Evolutionary conservation across 805 yeast genomes (phyloP).

Genomic region (Metschnikowia koreensis): DNA sequence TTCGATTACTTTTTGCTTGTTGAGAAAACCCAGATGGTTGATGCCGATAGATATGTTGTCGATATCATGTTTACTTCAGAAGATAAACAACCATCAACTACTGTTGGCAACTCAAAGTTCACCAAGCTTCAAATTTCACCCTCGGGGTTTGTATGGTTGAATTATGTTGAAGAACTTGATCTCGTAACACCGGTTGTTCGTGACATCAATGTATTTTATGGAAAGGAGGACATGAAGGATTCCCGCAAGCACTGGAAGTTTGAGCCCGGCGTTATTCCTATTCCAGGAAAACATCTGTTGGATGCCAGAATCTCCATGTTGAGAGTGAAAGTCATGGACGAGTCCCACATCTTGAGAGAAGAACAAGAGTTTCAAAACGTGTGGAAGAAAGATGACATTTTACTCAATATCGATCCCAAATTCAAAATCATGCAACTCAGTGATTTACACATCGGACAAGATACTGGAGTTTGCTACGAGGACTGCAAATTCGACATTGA

Average conservation of each 20-base stretch:
- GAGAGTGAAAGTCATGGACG: constrained; percentile 18
- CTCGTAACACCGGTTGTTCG: constrained; percentile 20
- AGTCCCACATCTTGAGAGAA: constrained; percentile 9
- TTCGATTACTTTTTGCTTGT: constrained; percentile 20
- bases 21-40: constrained; percentile 9
- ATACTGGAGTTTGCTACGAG: constrained; percentile 23
- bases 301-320: constrained; percentile 24
- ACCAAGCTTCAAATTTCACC: constrained; percentile 6
- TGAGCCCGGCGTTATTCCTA: constrained; percentile 16
- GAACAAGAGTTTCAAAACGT: constrained; percentile 16
- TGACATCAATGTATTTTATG: constrained; percentile 29
- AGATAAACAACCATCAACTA: constrained; percentile 7
- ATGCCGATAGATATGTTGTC: constrained; percentile 11
- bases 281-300: constrained; percentile 16
- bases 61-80: constrained; percentile 12
- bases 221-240: constrained; percentile 30
- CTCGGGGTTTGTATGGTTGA: constrained; percentile 14
- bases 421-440: constrained; percentile 38
- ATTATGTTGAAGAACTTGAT: constrained; percentile 12
- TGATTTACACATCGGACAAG: constrained; percentile 40
- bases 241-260: constrained; percentile 26
- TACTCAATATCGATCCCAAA: constrained; percentile 18
- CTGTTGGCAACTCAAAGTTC: constrained; percentile 8
- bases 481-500: constrained; percentile 27
- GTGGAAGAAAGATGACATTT: constrained; percentile 17